These are phyloP conservation scores for Helicosporidium sp. DNA, from an alignment of 139 green algal genomes.

Conservation along the genomic window DNA sequence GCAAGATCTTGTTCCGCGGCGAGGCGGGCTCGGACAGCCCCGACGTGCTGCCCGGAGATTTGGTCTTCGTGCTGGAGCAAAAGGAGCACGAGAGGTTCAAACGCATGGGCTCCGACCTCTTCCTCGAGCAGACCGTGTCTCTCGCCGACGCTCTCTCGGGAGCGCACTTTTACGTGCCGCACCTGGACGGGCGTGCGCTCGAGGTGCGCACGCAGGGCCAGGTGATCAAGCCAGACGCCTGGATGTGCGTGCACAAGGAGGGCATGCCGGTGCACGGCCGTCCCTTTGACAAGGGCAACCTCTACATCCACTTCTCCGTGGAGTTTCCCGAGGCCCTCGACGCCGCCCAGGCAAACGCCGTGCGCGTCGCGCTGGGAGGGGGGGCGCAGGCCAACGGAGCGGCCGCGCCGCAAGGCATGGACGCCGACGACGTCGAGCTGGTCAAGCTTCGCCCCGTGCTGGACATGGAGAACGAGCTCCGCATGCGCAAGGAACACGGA, in stretches of 20 bases:
- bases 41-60: slow-evolving; percentile 70
- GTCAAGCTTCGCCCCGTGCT: slow-evolving; percentile 18
- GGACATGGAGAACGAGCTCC: slow-evolving; percentile 81
- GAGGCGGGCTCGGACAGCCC: slow-evolving; percentile 76
- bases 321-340: slow-evolving; percentile 61
- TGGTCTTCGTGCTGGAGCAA: slow-evolving; percentile 85
- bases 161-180: slow-evolving; percentile 51
- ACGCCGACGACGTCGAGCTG: slow-evolving; percentile 58
- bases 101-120: slow-evolving; percentile 71
- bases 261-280: slow-evolving; percentile 83
- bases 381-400: slow-evolving; percentile 5
- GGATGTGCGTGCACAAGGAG: slow-evolving; percentile 50
- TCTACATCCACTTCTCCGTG: slow-evolving; percentile 76
- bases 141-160: slow-evolving; percentile 80
- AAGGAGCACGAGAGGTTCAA: slow-evolving; percentile 83
- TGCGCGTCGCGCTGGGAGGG: slow-evolving; percentile 12
- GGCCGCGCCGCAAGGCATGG: too few species aligned
- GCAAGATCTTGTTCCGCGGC: slow-evolving; percentile 75
- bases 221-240: slow-evolving; percentile 80
- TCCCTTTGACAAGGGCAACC: slow-evolving; percentile 79
- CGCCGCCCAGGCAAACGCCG: slow-evolving; percentile 9
- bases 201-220: slow-evolving; percentile 43
- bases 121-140: slow-evolving; percentile 69
- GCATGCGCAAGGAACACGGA: slow-evolving; percentile 33
- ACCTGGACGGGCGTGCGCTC: slow-evolving; percentile 82